Evolutionary conservation across 306 rosid genomes (phyloP).

Genomic region (Quercus dentata): DNA sequence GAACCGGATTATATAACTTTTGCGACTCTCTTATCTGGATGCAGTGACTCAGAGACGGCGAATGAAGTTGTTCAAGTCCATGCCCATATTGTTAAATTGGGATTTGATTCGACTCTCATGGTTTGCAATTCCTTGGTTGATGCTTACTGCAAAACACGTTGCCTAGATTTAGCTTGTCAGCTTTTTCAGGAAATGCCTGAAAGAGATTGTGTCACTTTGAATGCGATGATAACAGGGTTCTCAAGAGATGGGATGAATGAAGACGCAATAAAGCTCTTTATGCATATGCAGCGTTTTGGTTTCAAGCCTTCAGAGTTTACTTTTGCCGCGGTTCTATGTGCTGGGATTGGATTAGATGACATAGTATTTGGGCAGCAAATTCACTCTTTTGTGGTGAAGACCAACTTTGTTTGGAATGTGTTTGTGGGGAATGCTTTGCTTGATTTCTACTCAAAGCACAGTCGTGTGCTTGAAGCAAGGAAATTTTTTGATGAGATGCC

Average conservation of each 20-base stretch:
- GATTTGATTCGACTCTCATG: conserved; percentile 51
- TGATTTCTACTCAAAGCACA: conserved; percentile 81
- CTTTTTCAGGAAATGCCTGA: conserved; percentile 47
- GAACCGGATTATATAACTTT: conserved; percentile 69
- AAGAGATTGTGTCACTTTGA: conserved; percentile 74
- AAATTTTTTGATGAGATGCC: conserved; percentile 75
- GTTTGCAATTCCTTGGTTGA: conserved; percentile 88
- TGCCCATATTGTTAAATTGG: conserved; percentile 51
- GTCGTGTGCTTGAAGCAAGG: conserved; percentile 42
- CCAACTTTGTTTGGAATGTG: conserved; percentile 63
- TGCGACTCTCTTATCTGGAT: conserved; percentile 74
- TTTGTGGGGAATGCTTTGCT: conserved; percentile 91
- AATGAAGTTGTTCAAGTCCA: conserved; percentile 66
- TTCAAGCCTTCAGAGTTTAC: conserved; percentile 69
- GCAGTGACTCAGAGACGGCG: conserved; percentile 40
- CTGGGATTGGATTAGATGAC: conserved; percentile 61
- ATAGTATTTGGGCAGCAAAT: conserved; percentile 59
- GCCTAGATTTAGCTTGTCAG: conserved; percentile 47
- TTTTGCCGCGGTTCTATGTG: conserved; percentile 69
- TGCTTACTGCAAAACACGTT: conserved; percentile 66
- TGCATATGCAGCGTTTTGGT: conserved; percentile 57
- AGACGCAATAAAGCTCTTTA: conserved; percentile 60
- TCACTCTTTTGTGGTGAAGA: conserved; percentile 64
- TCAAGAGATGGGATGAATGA: conserved; percentile 58
- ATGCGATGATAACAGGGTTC: conserved; percentile 72